These are phyloP conservation scores for Tetratostichococcus sp. DNA, from an alignment of 139 green algal genomes.

Conservation along the genomic window DNA sequence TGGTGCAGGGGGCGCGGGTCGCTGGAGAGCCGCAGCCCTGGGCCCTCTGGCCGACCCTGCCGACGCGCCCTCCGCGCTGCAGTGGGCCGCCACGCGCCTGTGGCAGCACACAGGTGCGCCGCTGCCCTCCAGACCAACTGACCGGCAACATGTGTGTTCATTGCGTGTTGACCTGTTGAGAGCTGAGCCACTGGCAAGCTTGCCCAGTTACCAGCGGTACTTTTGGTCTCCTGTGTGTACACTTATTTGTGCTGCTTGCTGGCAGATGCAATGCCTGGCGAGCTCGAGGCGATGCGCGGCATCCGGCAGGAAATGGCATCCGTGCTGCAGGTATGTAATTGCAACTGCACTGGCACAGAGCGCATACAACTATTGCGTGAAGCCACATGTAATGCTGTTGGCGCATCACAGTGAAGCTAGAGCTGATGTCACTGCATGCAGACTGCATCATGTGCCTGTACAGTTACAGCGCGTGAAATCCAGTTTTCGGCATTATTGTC, in stretches of 20 bases:
- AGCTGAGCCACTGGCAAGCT: no score
- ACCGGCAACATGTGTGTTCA: no score
- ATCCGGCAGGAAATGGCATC: conserved; percentile 21
- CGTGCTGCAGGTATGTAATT: conserved; percentile 9
- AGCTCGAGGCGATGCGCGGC: conserved; percentile 5
- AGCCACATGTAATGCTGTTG: neutral
- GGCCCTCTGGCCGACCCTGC: neutral
- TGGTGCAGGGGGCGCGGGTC: no score
- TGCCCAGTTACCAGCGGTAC: no score
- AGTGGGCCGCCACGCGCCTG: conserved; percentile 37
- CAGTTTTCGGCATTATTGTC: no score
- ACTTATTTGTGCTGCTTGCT: neutral
- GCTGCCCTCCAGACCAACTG: neutral
- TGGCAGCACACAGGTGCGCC: conserved; percentile 22
- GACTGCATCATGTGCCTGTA: no score
- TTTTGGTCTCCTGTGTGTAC: no score
- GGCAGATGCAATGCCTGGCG: neutral
- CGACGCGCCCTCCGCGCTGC: conserved; percentile 12
- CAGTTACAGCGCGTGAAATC: no score
- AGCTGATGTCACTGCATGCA: neutral
- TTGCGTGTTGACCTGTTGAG: no score
- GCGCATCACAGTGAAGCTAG: neutral
- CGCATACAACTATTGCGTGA: no score
- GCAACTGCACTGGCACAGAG: no score
- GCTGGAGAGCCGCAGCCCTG: conserved; percentile 17